Evolutionary conservation across 768 basidiomycete genomes (phyloP).

Genomic region (Calocera viscosa): DNA sequence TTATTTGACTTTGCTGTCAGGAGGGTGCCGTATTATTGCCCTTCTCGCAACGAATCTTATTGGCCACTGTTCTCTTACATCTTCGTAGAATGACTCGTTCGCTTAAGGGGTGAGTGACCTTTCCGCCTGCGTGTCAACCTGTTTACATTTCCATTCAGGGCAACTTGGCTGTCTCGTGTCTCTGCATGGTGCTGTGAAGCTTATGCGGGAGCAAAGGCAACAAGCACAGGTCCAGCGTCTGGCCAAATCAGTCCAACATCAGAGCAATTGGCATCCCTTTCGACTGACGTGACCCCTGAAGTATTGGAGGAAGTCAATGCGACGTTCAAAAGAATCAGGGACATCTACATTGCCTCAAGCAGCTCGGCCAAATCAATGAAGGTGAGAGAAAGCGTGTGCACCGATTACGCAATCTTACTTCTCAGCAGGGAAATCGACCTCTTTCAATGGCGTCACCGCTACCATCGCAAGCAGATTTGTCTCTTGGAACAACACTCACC

Average conservation of each 20-base stretch:
- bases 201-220: constrained; percentile 12
- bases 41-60: constrained; percentile 45
- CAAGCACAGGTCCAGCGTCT: not conserved
- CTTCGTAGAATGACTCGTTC: constrained; percentile 52
- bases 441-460: not conserved
- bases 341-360: not conserved
- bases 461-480: not conserved
- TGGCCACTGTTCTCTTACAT: constrained; percentile 50
- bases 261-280: not conserved
- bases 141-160: constrained; percentile 25
- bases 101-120: constrained; percentile 41
- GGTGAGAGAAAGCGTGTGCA: too few relatives aligned
- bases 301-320: constrained; percentile 7
- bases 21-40: constrained; percentile 43
- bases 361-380: constrained; percentile 34
- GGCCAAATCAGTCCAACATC: constrained; percentile 18
- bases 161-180: constrained; percentile 22
- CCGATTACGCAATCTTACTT: constrained; percentile 5
- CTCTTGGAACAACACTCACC: not conserved
- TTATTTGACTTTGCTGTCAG: constrained; percentile 27
- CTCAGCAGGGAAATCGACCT: not conserved
- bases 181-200: constrained; percentile 27
- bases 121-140: not conserved
- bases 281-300: constrained; percentile 7
- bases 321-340: constrained; percentile 7